Evolutionary conservation across 306 rosid genomes (phyloP).

Genomic region (Malus fusca): DNA sequence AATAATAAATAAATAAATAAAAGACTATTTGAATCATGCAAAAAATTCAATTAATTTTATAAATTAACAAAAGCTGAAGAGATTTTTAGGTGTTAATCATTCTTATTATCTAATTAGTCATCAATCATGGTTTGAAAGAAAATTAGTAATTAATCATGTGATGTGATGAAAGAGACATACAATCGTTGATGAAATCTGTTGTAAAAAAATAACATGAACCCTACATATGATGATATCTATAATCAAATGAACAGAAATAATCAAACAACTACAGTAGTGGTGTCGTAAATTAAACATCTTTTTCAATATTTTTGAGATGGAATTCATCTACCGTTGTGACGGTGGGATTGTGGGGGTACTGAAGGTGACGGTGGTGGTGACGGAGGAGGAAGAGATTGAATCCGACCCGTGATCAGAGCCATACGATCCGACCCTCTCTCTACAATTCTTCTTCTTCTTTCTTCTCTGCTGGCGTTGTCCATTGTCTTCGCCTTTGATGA

Average conservation of each 20-base stretch:
- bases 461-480: constrained; percentile 27
- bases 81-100: too few relatives aligned
- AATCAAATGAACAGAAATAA: background rate
- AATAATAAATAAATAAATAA: too few relatives aligned
- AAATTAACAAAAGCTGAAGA: too few relatives aligned
- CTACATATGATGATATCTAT: background rate
- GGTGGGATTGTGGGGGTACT: background rate
- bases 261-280: background rate
- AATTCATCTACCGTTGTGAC: background rate
- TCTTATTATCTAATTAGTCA: too few relatives aligned
- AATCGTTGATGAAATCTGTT: too few relatives aligned
- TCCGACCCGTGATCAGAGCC: constrained; percentile 55
- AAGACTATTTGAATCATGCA: too few relatives aligned
- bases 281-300: background rate
- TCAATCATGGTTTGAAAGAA: too few relatives aligned
- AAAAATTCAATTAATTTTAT: too few relatives aligned
- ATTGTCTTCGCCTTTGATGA: constrained; percentile 29
- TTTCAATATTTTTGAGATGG: too few relatives aligned
- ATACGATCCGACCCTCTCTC: constrained; percentile 61
- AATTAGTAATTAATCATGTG: too few relatives aligned
- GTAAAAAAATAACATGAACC: too few relatives aligned
- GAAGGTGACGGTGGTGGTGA: constrained; percentile 29
- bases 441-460: constrained; percentile 46
- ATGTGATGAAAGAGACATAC: too few relatives aligned
- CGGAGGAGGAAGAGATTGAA: constrained; percentile 32